A percentile compares a stretch with the other conserved stretches of the same genome.
These are phyloP conservation scores for Pyrrhoderma noxium DNA, from an alignment of 1,284 basidiomycete species.

Conservation along the genomic window DNA sequence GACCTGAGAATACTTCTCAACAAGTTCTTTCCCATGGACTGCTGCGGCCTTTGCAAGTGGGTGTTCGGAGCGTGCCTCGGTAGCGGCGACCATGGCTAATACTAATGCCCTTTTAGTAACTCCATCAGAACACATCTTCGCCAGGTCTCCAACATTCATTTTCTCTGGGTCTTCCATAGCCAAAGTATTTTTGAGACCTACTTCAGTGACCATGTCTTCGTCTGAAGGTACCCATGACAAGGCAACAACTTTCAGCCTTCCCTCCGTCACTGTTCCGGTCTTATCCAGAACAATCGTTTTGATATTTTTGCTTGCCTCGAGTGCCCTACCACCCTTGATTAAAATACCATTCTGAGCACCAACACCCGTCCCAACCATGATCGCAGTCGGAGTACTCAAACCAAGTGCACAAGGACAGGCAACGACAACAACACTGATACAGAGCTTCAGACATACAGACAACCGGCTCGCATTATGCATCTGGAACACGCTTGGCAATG, in stretches of 20 bases:
- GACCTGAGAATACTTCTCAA: slow-evolving; percentile 31
- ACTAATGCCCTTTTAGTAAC: slow-evolving; percentile 53
- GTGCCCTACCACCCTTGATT: slow-evolving; percentile 93
- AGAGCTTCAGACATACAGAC: slow-evolving; percentile 92
- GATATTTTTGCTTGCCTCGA: slow-evolving; percentile 86
- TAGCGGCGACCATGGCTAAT: slow-evolving; percentile 77
- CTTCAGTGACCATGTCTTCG: slow-evolving; percentile 22
- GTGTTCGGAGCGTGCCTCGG: slow-evolving; percentile 92
- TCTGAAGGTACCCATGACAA: slow-evolving; percentile 66
- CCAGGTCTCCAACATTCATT: slow-evolving; percentile 27
- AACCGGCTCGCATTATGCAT: slow-evolving; percentile 79
- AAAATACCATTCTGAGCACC: slow-evolving; percentile 96
- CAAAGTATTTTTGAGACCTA: too few species aligned
- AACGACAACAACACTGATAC: slow-evolving; percentile 97
- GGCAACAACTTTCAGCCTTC: slow-evolving; percentile 69
- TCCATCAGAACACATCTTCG: slow-evolving; percentile 52
- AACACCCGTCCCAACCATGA: slow-evolving; percentile 99
- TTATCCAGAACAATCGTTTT: slow-evolving; percentile 89
- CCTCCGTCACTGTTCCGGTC: slow-evolving; percentile 94
- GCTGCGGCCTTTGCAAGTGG: slow-evolving; percentile 92
- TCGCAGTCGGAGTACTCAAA: slow-evolving; percentile 93
- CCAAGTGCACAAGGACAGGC: slow-evolving; percentile 98
- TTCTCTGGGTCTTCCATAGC: slow-evolving; percentile 33
- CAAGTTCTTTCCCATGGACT: slow-evolving; percentile 63
- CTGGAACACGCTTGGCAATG: slow-evolving; percentile 80